Evolutionary conservation across 768 basidiomycete species (phyloP), one percentile per base, ranked within the genome.

Genomic region (Mycena sanguinolenta): DNA sequence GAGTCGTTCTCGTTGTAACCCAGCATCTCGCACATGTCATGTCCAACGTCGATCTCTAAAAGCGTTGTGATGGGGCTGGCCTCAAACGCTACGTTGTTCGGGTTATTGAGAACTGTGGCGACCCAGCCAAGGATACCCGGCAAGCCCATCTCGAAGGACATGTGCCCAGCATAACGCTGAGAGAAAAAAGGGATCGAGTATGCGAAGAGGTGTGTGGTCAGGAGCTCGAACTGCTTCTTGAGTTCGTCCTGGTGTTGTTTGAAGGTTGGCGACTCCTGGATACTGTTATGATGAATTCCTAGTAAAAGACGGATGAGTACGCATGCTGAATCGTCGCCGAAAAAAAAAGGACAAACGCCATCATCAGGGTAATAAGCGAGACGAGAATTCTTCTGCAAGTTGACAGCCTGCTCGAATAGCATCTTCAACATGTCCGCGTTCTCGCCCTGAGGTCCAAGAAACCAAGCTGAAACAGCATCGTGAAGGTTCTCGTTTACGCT

Each of bases 121-220:
- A 79, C 71, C 69, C 75, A 80, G 7, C 80, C 81, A 34, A 79
- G 59, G 28, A 80, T 77, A 8, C 75, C 75, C 13, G 79, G 80
- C 50, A 82, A 49, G 44, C 79, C 78, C 32, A 73, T 78, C 44
- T 84, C 83, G 58, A 79, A 76, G 42, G 64, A 70, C 83, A 85
- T 84, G 71, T 84, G 84, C 1, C 79, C 84, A 57, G 72, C 76
- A 63, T 85, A 85, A 17, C 84, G 80, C 12, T 81, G 83, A 16
- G 80, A 82, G 64, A 75, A 84, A 75, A 82, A 83, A 12, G 84
- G 83, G 23, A 84, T 75, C 34, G 78, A 80, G 63, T 79, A 75
- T 28, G 79, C 70, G 49, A 73, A 74, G 38, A 84, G 76, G 49
- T 79, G 63, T 21, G 66, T 53, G 12, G 39, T 70, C 53, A 77